These are phyloP conservation scores for Blastobotrys aristatus DNA, from an alignment of 1,139 yeast genomes.

Conservation along the genomic window DNA sequence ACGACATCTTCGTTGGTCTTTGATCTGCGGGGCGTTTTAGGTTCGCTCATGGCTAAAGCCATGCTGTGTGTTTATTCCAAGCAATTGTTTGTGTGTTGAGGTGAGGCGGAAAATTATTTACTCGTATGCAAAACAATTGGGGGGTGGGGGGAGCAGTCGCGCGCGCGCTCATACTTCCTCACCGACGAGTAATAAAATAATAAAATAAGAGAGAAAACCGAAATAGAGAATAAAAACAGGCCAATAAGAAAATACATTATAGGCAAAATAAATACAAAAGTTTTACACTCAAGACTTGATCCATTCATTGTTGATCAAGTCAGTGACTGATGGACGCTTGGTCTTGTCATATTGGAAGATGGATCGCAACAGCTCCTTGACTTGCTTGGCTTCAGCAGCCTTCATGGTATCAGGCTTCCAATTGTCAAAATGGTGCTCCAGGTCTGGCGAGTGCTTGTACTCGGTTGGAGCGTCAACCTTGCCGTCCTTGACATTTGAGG, in stretches of 20 bases:
- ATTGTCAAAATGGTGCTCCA: constrained; percentile 17
- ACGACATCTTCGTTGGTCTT: constrained; percentile 11
- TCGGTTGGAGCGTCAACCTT: constrained; percentile 16
- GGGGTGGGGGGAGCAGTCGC: too few relatives aligned
- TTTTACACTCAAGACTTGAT: constrained; percentile 18
- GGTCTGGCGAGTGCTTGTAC: constrained; percentile 15
- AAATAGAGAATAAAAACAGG: neutral
- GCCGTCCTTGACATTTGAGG: constrained; percentile 15
- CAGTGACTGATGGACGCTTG: constrained; percentile 77
- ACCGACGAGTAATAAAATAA: neutral
- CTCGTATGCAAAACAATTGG: too few relatives aligned
- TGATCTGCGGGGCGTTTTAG: constrained; percentile 6
- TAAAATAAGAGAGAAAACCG: neutral
- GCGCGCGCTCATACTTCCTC: too few relatives aligned
- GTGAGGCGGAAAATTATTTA: neutral
- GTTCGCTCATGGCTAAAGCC: constrained; percentile 8
- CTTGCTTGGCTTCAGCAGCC: constrained; percentile 16
- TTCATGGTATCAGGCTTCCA: constrained; percentile 15
- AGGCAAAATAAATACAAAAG: neutral
- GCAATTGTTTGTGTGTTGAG: neutral
- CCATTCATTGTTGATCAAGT: constrained; percentile 88
- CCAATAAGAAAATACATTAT: neutral
- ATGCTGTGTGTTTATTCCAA: neutral
- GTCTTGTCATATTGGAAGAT: constrained; percentile 50
- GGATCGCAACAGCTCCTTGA: constrained; percentile 14